Base-by-base conservation (phyloP, 1,139 yeast genomes). In the Geotrichum aggregatum region DNA sequence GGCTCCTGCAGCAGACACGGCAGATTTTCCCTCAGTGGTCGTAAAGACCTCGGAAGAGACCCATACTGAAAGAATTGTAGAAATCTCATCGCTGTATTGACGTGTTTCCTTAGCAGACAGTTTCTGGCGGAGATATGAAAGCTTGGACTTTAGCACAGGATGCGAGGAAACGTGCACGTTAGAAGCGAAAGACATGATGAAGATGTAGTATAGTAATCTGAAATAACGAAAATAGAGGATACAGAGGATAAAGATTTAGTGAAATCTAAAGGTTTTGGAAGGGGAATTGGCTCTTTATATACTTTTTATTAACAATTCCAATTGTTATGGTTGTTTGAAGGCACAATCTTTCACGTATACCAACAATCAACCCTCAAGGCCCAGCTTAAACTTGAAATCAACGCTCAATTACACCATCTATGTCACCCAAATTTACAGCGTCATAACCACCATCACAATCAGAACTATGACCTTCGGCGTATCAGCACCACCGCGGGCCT, bases 61-160 rank as follows among this genome's bases (percentile, higher is more conserved):
- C 54, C 66, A 70, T 24, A 61, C 63, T 1, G 71, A 68, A 21
- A 67, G 58, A 18, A 68, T 55, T 16, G 61, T 52, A 8, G 70
- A 53, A 43, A 68, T 59, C 50, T 66, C 67, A 13, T 54, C 43
- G 38, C 60, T 57, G 52, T 66, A 50, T 31, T 56, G 55, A 21
- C 66, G 61, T 31, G 62, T 64, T 19, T 60, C 61, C 19, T 59
- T 49, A 14, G 60, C 59, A 19, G 63, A 52, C 38, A 52, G 35
- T 16, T 53, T 52, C 43, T 55, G 53, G 21, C 71, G 65, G 40
- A 67, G 61, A 53, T 59, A 63, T 2, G 68, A 64, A 30, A 67
- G 46, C 48, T 66, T 65, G 42, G 63, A 56, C 52, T 58, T 52
- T 31, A 67, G 55, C 16, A 64, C 59, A 3, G 71, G 68, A 51